Evolutionary conservation across 2,329 filamentous ascomycete species (phyloP).

Genomic region (Aspergillus fumigatiaffinis): DNA sequence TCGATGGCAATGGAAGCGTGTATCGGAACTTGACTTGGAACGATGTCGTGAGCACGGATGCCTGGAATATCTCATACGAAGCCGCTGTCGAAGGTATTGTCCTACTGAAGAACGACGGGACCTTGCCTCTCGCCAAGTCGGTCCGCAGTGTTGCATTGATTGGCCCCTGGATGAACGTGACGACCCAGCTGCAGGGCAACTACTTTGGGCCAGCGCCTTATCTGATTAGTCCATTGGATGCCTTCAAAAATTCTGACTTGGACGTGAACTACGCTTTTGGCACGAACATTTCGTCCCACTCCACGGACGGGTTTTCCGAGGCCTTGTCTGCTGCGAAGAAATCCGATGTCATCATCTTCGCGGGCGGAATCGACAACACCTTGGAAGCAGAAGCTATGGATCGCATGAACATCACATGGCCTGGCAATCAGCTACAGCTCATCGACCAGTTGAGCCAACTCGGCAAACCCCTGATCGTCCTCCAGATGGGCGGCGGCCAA

Average conservation of each 20-base stretch:
- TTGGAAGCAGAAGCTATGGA: constrained; percentile 42
- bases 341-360: constrained; percentile 38
- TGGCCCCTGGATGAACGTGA: constrained; percentile 57
- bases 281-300: constrained; percentile 28
- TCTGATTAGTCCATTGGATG: constrained; percentile 51
- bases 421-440: constrained; percentile 40
- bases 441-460: constrained; percentile 34
- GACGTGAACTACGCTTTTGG: constrained; percentile 45
- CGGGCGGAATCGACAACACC: constrained; percentile 41
- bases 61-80: constrained; percentile 53
- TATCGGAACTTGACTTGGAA: constrained; percentile 53
- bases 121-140: constrained; percentile 42
- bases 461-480: constrained; percentile 38
- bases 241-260: constrained; percentile 46
- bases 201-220: constrained; percentile 57
- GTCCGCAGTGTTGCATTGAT: constrained; percentile 50
- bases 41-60: constrained; percentile 53
- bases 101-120: constrained; percentile 52
- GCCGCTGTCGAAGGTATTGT: constrained; percentile 48
- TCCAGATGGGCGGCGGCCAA: constrained; percentile 44
- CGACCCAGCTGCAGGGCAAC: constrained; percentile 56
- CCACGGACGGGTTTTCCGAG: constrained; percentile 28
- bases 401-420: constrained; percentile 41
- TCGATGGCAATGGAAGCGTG: constrained; percentile 41
- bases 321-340: constrained; percentile 33